These are phyloP conservation scores for Gnomoniopsis smithogilvyi DNA, from an alignment of 2,329 filamentous ascomycete genomes.

Conservation along the genomic window DNA sequence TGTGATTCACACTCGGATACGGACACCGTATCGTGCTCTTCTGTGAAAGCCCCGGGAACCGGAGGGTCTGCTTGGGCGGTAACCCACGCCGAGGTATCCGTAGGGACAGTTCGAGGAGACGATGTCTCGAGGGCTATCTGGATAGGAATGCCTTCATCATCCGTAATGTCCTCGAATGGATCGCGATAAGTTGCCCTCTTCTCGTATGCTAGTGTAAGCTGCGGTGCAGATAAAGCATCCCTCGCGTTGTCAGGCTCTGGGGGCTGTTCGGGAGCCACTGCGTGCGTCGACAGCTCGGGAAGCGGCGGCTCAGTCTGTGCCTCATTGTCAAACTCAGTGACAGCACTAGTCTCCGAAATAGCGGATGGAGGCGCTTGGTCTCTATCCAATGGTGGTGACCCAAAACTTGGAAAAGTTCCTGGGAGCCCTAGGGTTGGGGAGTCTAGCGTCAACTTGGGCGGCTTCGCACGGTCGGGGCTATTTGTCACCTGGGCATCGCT, in stretches of 20 bases:
- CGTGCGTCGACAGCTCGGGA: conserved; percentile 22
- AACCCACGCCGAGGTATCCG: conserved; percentile 16
- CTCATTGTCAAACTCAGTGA: conserved; percentile 72
- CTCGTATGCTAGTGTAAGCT: conserved; percentile 22
- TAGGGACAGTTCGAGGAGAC: conserved; percentile 15
- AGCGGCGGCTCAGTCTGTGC: conserved; percentile 57
- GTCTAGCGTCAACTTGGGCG: conserved; percentile 35
- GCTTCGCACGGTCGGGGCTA: conserved; percentile 11
- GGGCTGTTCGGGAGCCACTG: conserved; percentile 13
- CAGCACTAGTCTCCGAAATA: conserved; percentile 55
- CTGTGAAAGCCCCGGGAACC: conserved; percentile 30
- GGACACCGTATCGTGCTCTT: conserved; percentile 22
- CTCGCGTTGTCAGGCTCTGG: background rate
- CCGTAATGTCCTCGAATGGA: conserved; percentile 43
- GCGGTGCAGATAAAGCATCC: conserved; percentile 26
- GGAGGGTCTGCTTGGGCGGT: conserved; percentile 23
- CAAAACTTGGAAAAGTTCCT: conserved; percentile 53
- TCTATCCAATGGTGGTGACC: conserved; percentile 31
- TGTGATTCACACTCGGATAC: conserved; percentile 7
- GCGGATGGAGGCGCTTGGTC: conserved; percentile 56
- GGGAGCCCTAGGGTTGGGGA: conserved; percentile 67
- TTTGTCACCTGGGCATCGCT: conserved; percentile 1
- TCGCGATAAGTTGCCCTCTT: conserved; percentile 45
- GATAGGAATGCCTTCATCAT: conserved; percentile 36
- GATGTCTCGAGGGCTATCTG: conserved; percentile 38